phyloP scores from a whole-genome alignment of 1,284 basidiomycete species.

The Rhodotorula sp. region DNA sequence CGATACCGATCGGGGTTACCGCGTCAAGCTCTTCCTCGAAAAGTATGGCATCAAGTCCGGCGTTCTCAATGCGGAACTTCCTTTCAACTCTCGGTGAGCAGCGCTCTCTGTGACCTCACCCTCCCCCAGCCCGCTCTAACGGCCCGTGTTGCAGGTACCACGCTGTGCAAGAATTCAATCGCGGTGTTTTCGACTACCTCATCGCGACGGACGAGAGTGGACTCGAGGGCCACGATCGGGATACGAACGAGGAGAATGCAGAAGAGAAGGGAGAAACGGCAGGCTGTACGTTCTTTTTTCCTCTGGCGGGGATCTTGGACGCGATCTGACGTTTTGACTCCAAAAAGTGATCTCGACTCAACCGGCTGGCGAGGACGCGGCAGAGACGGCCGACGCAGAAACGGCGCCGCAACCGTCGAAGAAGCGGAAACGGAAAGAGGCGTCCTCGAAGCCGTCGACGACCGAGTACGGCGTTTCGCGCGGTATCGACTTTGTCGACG shows the following conservation, averaged over 20 bases:
- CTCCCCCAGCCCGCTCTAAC: too few species aligned
- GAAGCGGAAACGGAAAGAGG: conserved; percentile 48
- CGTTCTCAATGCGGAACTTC: conserved; percentile 93
- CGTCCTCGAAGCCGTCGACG: conserved; percentile 30
- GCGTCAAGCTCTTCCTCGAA: conserved; percentile 93
- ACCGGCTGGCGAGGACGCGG: conserved; percentile 23
- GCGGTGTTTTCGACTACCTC: conserved; percentile 97
- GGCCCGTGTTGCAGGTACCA: conserved; percentile 67
- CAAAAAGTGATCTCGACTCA: conserved; percentile 44
- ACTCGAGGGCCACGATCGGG: conserved; percentile 49
- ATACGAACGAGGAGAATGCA: conserved; percentile 58
- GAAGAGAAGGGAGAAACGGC: conserved; percentile 47
- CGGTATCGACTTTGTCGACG: conserved; percentile 95
- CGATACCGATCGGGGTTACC: conserved; percentile 89
- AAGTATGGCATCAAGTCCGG: conserved; percentile 97
- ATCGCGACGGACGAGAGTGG: conserved; percentile 92
- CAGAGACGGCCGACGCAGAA: conserved; percentile 42
- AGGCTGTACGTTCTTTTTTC: conserved; percentile 22
- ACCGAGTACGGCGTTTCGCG: conserved; percentile 92
- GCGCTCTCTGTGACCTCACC: background rate
- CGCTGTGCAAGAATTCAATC: conserved; percentile 97
- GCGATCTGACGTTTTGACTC: background rate
- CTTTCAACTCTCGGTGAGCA: conserved; percentile 76
- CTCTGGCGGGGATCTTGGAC: background rate
- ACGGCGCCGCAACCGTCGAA: conserved; percentile 49